Base-by-base conservation (phyloP, 169 alveolate genomes). In the Eimeria nieschulzi region DNA sequence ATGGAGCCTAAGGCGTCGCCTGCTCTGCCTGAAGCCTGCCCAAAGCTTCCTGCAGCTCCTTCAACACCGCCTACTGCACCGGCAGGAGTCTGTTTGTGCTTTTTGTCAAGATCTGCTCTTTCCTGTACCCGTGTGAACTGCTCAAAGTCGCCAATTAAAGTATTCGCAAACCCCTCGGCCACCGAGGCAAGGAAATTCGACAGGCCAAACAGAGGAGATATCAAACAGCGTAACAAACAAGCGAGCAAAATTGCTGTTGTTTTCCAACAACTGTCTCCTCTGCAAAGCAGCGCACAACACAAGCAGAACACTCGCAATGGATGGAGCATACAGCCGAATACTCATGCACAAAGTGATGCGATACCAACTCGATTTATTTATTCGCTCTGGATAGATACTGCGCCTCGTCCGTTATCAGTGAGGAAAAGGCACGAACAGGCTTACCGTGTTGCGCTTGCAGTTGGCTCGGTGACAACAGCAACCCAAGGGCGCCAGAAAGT, bases 71-170 rank as follows among this genome's bases (percentile, higher is more conserved):
- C 53, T 53, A 21, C 70, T 10, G 71, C 86, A 21, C 54, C 12
- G 25, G 51, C 84, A 3, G 56, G 21, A 6, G n/a, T 25, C 33
- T 85, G 92, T n/a, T 70, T 85, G 63, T 86, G 92, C 25, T 86
- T 86, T 55, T 93, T 87, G 92, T 91, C 95, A 51, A 94, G 91
- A 71, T 96, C 97, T 1, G 96, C 91, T 23, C 96, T 84, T 54
- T 95, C 96, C 75, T 95, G 96, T 23, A 95, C 96, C 68, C 96
- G 95, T 7, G 98, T 96, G 91, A 97, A 97, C 91, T 97, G 97
- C 92, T 97, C 98, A 75, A 97, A 96, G 87, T 97, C 98, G 13
- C 99, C 99, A 15, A 97, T 94, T 33, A 97, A 93, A 13, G 97
- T 96, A 72, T 96, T 97, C 39, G 99, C 95, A 84, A 97, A 95